Evolutionary conservation across 371 early-diverging fungal genomes (phyloP).

Genomic region (Blakeslea trispora): DNA sequence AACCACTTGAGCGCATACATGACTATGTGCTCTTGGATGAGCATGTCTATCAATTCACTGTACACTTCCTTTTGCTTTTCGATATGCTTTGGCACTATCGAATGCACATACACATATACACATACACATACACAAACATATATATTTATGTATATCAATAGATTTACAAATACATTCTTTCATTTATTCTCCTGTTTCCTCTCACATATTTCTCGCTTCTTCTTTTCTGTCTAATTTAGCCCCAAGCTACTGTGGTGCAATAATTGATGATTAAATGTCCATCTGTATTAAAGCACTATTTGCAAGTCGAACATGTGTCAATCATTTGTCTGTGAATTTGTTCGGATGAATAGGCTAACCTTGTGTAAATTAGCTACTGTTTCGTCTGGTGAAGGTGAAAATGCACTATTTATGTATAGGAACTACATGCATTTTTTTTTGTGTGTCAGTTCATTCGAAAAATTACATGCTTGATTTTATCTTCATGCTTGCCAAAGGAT

Average conservation of each 20-base stretch:
- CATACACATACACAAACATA: too few species aligned
- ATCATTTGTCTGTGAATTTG: too few species aligned
- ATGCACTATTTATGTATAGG: slow-evolving; percentile 90
- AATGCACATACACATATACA: too few species aligned
- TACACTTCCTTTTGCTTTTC: background rate
- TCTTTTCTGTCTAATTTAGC: slow-evolving; percentile 43
- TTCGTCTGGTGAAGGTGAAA: slow-evolving; percentile 95
- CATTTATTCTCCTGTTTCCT: background rate
- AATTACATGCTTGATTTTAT: background rate
- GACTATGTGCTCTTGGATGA: background rate
- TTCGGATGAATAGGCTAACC: slow-evolving; percentile 41
- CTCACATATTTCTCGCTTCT: background rate
- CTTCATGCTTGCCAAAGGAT: slow-evolving; percentile 70
- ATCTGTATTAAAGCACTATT: slow-evolving; percentile 79
- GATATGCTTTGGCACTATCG: too few species aligned
- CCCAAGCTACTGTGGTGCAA: slow-evolving; percentile 90
- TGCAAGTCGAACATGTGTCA: background rate
- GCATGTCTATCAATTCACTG: slow-evolving; percentile 6
- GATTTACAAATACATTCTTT: background rate
- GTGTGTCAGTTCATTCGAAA: too few species aligned
- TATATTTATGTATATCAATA: background rate
- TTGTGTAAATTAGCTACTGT: slow-evolving; percentile 77
- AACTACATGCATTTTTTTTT: slow-evolving; percentile 53
- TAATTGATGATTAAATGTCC: slow-evolving; percentile 87
- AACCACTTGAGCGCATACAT: background rate